Evolutionary conservation across 371 early-diverging fungal genomes (phyloP), one percentile per base, ranked within the genome.

Genomic region (Rhizomucor miehei): DNA sequence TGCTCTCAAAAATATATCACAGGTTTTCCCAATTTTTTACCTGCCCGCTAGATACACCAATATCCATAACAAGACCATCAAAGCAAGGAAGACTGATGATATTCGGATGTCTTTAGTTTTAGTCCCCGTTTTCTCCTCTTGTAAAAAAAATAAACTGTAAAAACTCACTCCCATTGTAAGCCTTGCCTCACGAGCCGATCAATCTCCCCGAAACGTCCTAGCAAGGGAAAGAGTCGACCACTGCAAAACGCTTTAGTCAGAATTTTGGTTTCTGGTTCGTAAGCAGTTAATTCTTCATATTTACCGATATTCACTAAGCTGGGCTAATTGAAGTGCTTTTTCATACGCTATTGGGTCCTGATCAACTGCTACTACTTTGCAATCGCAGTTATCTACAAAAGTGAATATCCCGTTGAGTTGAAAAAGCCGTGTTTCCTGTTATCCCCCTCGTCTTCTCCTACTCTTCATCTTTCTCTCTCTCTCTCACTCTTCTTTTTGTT

Each of bases 11-110:
- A 12, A 48, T 9, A 19, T 40, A 23, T 20, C 13, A 14, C 6
- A 12, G 19, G 3, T 17, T 23, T 48, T 12, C 12, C 3, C 1
- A 10, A 11, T 6, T 39, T 16, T 36, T 21, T 67, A 79, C 67
- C 51, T 84, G 84, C 34, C 77, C 78, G 55, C 81, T 81, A 37
- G 81, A 82, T 5, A 91, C 77, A 40, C 91, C 89, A 52, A 91
- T 80, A 58, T 91, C 91, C 64, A 87, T 81, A 12, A 89, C 72
- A 37, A 88, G 79, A 11, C 89, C 91, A 69, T 86, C 84, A 38
- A 86, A 68, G 46, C 76, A 77, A 8, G 73, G 74, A 1, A 49
- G 14, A 10, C 75, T 77, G 29, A 11, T n/a, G 34, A 35, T 50
- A n/a, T n/a, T n/a, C n/a, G n/a, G n/a, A n/a, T n/a, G n/a, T n/a